A percentile compares a stretch with the other conserved stretches of the same genome.
Conservation (phyloP, 2,329 filamentous ascomycete species). For the Escovopsis weberi region DNA sequence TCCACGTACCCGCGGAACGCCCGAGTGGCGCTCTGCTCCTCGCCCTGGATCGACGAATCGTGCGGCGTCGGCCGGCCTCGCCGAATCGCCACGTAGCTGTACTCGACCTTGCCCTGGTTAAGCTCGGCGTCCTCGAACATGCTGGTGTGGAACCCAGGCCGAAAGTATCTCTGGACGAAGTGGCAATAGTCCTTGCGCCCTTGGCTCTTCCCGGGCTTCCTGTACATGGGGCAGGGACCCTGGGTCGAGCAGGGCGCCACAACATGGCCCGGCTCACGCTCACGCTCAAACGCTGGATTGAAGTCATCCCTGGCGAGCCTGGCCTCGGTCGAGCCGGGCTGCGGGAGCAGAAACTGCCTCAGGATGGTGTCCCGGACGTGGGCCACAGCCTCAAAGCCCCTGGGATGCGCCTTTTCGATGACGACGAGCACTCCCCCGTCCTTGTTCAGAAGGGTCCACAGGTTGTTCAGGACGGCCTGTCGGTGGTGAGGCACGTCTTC, state of each 20-base stretch:
- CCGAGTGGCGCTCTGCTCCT: conserved; percentile 9
- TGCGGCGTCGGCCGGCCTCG: conserved; percentile 59
- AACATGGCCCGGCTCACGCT: conserved; percentile 47
- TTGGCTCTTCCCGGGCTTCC: conserved; percentile 47
- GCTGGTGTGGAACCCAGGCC: conserved; percentile 67
- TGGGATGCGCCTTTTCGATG: conserved; percentile 79
- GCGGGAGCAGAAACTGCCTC: conserved; percentile 51
- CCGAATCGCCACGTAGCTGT: conserved; percentile 77
- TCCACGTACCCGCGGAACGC: too few relatives aligned
- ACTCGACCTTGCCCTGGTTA: conserved; percentile 84
- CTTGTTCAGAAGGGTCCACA: conserved; percentile 76
- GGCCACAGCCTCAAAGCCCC: conserved; percentile 85
- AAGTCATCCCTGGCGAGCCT: conserved; percentile 19
- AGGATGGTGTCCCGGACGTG: conserved; percentile 69
- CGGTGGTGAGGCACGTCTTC: conserved; percentile 63
- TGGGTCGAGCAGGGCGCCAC: conserved; percentile 81
- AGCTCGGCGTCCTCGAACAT: conserved; percentile 53
- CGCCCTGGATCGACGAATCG: conserved; percentile 48
- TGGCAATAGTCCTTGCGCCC: conserved; percentile 84
- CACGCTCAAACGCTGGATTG: conserved; percentile 24
- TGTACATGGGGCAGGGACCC: conserved; percentile 76
- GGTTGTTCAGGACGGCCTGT: conserved; percentile 67
- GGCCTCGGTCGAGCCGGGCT: conserved; percentile 21
- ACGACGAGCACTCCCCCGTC: conserved; percentile 77
- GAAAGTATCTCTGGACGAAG: conserved; percentile 78